Evolutionary conservation across 164 flowering plant genomes (phyloP).

Genomic region (Aristolochia contorta): DNA sequence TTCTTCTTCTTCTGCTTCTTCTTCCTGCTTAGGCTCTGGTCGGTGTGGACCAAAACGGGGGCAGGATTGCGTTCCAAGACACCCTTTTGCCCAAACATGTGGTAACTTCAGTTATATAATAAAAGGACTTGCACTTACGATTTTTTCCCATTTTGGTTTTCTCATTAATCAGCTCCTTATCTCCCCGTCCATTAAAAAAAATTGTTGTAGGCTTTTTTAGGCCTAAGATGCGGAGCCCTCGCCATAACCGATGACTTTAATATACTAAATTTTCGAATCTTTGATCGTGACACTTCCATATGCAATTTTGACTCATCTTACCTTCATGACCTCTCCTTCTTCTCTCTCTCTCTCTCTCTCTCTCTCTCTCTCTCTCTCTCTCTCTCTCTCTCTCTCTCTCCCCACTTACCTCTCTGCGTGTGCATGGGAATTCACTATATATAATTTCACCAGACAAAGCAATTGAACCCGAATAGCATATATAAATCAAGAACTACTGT

Average conservation of each 20-base stretch:
- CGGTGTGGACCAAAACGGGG: not conserved
- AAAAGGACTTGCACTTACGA: constrained; percentile 8
- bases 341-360: too few relatives aligned
- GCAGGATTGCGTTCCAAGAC: constrained; percentile 7
- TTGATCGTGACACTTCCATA: not conserved
- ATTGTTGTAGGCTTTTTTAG: not conserved
- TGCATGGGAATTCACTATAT: too few relatives aligned
- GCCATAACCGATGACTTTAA: not conserved
- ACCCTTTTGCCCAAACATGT: constrained; percentile 2
- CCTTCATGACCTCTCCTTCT: too few relatives aligned
- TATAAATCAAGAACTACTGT: too few relatives aligned
- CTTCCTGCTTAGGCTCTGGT: constrained; percentile 3
- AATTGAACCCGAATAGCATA: too few relatives aligned
- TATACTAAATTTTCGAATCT: not conserved
- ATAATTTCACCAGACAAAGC: too few relatives aligned
- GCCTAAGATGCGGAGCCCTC: not conserved
- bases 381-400: too few relatives aligned
- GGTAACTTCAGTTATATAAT: constrained; percentile 12
- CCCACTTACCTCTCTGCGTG: too few relatives aligned
- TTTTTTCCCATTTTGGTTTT: not conserved
- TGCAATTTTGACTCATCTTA: not conserved
- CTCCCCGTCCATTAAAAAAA: not conserved
- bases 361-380: too few relatives aligned
- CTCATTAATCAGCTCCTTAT: not conserved
- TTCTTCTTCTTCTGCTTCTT: not conserved